A percentile compares a stretch with the other conserved stretches of the same genome.
Conservation (phyloP, 371 early-diverging fungal genomes). For the Mortierella sp. region DNA sequence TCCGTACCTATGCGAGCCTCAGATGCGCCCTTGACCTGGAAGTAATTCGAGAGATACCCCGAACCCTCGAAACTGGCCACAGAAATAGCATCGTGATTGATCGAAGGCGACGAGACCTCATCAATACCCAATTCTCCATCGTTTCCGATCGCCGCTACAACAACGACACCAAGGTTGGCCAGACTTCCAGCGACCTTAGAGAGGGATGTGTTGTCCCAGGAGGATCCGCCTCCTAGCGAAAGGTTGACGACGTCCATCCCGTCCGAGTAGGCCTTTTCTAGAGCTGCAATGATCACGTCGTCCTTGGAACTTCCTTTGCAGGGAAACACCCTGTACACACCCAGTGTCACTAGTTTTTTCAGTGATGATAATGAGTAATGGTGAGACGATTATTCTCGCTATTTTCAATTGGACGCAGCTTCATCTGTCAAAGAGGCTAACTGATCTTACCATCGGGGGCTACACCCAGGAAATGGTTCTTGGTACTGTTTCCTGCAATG, state of each 20-base stretch:
- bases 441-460: slow-evolving; percentile 62
- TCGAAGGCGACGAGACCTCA: slow-evolving; percentile 72
- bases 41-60: slow-evolving; percentile 54
- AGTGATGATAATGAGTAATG: neutral
- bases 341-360: slow-evolving; percentile 60
- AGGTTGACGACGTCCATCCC: slow-evolving; percentile 76
- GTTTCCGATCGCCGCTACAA: slow-evolving; percentile 79
- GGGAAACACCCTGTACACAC: slow-evolving; percentile 74
- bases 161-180: slow-evolving; percentile 60
- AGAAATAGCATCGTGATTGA: slow-evolving; percentile 70
- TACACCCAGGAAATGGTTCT: slow-evolving; percentile 64
- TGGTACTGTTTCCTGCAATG: slow-evolving; percentile 63
- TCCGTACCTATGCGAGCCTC: slow-evolving; percentile 26
- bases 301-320: slow-evolving; percentile 70
- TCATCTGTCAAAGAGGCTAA: neutral
- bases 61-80: slow-evolving; percentile 81
- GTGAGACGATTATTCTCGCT: neutral
- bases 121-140: slow-evolving; percentile 77
- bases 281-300: slow-evolving; percentile 75
- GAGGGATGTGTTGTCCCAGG: slow-evolving; percentile 64
- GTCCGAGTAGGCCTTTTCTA: slow-evolving; percentile 70
- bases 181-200: slow-evolving; percentile 61
- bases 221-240: slow-evolving; percentile 73
- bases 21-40: slow-evolving; percentile 19
- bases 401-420: neutral